Evolutionary conservation across 192 early-diverging fungal species (phyloP).

Genomic region (Cetraspora pellucida): DNA sequence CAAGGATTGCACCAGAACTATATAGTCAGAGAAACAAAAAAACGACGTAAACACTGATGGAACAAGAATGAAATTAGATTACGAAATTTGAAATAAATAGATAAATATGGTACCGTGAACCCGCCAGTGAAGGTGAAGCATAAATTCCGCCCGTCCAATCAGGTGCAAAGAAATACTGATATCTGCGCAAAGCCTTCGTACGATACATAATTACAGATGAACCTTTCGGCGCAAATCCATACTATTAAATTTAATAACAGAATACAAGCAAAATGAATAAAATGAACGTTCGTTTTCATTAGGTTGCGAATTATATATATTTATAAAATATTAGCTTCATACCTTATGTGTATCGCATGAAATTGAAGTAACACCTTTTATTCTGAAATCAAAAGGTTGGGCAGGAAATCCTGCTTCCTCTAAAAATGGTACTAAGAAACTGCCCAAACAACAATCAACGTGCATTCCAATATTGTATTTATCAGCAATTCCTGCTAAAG

Average conservation of each 20-base stretch:
- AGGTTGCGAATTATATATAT: too few relatives aligned
- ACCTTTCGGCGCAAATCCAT: conserved; percentile 99
- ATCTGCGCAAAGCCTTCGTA: conserved; percentile 74
- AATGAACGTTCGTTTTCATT: too few relatives aligned
- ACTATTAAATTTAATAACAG: conserved; percentile 42
- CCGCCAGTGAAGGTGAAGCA: conserved; percentile 88
- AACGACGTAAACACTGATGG: background rate
- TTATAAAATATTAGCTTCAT: background rate
- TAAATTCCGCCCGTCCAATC: conserved; percentile 98
- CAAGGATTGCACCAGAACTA: conserved; percentile 88
- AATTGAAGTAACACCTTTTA: conserved; percentile 92
- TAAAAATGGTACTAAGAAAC: conserved; percentile 92
- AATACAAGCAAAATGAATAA: background rate
- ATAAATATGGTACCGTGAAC: conserved; percentile 65
- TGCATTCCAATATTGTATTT: conserved; percentile 87
- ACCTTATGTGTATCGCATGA: conserved; percentile 96
- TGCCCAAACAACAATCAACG: conserved; percentile 95
- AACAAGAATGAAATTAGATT: background rate
- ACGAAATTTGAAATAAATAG: background rate
- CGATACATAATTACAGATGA: conserved; percentile 93
- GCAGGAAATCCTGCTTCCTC: conserved; percentile 91
- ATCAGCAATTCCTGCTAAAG: conserved; percentile 74
- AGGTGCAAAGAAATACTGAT: conserved; percentile 89
- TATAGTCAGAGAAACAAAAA: background rate
- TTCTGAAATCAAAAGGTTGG: conserved; percentile 82